Evolutionary conservation across 352 stramenopile species (phyloP).

Genomic region (Phytophthora melonis): DNA sequence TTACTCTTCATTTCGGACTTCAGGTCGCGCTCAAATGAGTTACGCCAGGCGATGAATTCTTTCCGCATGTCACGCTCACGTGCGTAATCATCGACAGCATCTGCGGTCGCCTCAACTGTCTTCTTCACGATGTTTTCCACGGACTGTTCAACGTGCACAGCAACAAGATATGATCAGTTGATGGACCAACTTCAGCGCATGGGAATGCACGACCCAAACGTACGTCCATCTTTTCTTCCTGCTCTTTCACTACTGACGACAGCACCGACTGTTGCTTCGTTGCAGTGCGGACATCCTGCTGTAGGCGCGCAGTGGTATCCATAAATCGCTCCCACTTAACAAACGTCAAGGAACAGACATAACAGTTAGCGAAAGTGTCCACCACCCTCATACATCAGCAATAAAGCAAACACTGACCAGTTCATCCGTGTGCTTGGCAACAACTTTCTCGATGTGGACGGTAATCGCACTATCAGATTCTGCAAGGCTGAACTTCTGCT

Average conservation of each 20-base stretch:
- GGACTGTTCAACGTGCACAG: conserved; percentile 19
- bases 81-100: conserved; percentile 14
- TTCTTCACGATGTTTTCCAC: conserved; percentile 40
- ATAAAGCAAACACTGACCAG: conserved; percentile 48
- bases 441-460: conserved; percentile 75
- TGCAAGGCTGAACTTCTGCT: conserved; percentile 68
- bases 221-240: conserved; percentile 60
- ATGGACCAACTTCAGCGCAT: conserved; percentile 10
- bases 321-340: conserved; percentile 68
- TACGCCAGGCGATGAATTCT: conserved; percentile 45
- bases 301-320: conserved; percentile 47
- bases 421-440: conserved; percentile 70
- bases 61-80: conserved; percentile 33
- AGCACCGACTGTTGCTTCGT: conserved; percentile 44
- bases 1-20: conserved; percentile 58
- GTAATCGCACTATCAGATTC: conserved; percentile 64
- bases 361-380: not conserved
- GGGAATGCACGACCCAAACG: conserved; percentile 7
- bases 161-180: conserved; percentile 5
- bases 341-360: conserved; percentile 1
- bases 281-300: conserved; percentile 41
- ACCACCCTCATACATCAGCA: not conserved
- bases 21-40: conserved; percentile 49
- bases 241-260: conserved; percentile 38
- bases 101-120: not conserved